Evolutionary conservation across 768 basidiomycete species (phyloP), one percentile per base, ranked within the genome.

Genomic region (Boletus rex-veris): DNA sequence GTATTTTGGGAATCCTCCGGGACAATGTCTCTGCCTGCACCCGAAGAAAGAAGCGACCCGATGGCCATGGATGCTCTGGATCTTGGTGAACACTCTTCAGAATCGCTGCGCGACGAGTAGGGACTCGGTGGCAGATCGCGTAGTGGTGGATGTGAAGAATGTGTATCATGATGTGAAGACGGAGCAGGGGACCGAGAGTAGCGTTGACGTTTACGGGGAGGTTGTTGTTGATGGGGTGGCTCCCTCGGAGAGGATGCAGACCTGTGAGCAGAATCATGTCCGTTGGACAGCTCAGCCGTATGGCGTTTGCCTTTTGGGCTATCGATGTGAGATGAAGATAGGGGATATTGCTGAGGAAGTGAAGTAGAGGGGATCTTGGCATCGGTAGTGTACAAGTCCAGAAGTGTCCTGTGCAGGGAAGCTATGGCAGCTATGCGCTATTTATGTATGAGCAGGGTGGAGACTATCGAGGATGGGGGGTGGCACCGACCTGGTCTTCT

Each of bases 41-140:
- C 80, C 61, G 62, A 74, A 54, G 84, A 81, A 21, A 90, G 77
- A 30, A 92, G 71, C 1, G 87, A 87, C 26, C 85, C 88, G 60
- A 92, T 90, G 41, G 86, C 83, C 89, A 91, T 91, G 36, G 85
- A 84, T 15, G 81, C 81, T 52, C 84, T 77, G 50, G 86, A 83
- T 45, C 84, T 80, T 41, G 87, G 86, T 1, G 87, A 89, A 61
- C 80, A 85, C 57, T 83, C 83, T 45, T 81, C 81, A 15, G 85
- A 84, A 52, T 83, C 80, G 53, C 85, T 85, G 36, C 81, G 79
- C 14, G 85, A 81, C 15, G 86, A 86, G 24, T 86, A 87, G 2
- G 89, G 86, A 7, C 87, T 89, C 4, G 85, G 86, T 3, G 87
- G 85, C 12, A 85, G 75, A 58, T 85, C 78, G 60, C 64, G 77